Conservation (phyloP, 106 monocot species). For the Acorus gramineus region DNA sequence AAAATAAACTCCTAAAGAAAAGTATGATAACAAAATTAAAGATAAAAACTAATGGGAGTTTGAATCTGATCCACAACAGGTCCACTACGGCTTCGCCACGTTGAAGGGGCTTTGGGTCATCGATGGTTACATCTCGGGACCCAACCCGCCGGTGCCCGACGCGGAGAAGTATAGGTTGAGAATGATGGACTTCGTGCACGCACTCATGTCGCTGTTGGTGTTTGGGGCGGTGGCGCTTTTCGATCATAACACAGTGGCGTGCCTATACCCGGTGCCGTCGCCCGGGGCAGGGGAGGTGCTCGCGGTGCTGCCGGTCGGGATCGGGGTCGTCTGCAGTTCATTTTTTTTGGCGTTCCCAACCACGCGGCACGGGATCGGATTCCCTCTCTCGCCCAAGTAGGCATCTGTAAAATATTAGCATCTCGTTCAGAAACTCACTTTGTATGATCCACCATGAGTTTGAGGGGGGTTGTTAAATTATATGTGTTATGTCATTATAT, state of each 20-base stretch:
- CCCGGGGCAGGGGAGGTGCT: conserved; percentile 1
- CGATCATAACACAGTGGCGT: conserved; percentile 9
- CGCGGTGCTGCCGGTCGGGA: conserved; percentile 4
- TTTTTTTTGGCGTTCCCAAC: conserved; percentile 18
- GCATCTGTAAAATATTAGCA: no score
- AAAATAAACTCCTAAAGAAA: no score
- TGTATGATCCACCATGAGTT: no score
- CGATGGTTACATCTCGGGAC: conserved; percentile 15
- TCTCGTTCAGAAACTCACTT: no score
- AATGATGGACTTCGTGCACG: conserved; percentile 19
- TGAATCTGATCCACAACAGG: neutral
- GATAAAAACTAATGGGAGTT: no score
- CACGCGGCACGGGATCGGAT: conserved; percentile 20
- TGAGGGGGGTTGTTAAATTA: no score
- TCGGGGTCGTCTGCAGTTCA: conserved; percentile 13
- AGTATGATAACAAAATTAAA: no score
- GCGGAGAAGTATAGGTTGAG: conserved; percentile 10
- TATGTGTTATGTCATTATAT: no score
- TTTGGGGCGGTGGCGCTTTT: conserved; percentile 10
- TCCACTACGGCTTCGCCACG: conserved; percentile 36
- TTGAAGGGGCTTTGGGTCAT: conserved; percentile 35
- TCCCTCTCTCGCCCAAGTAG: conserved; percentile 7
- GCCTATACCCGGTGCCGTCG: conserved; percentile 13
- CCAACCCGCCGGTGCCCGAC: neutral
- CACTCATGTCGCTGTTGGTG: conserved; percentile 17